Evolutionary conservation across 371 early-diverging fungal genomes (phyloP).

Genomic region (Rhizopus arrhizus): DNA sequence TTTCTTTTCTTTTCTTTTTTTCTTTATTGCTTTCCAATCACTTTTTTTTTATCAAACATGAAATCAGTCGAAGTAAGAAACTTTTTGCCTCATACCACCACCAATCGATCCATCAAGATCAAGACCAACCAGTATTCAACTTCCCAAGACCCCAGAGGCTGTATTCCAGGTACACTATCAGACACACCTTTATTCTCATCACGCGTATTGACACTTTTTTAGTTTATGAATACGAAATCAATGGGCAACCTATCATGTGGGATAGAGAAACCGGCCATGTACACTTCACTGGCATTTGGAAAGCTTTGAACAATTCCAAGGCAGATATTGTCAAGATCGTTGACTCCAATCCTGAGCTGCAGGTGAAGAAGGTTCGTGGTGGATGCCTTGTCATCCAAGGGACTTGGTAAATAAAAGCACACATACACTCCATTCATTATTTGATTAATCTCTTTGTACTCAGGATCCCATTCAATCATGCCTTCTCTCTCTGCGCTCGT

Average conservation of each 20-base stretch:
- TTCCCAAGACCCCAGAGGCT: slow-evolving; percentile 66
- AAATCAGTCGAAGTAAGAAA: slow-evolving; percentile 8
- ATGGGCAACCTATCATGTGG: slow-evolving; percentile 72
- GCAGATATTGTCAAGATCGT: slow-evolving; percentile 71
- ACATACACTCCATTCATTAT: background rate
- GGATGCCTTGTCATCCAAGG: slow-evolving; percentile 75
- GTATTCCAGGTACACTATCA: slow-evolving; percentile 60
- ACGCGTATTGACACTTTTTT: background rate
- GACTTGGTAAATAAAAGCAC: slow-evolving; percentile 50
- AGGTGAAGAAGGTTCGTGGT: slow-evolving; percentile 68
- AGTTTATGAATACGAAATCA: slow-evolving; percentile 69
- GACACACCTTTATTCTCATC: background rate
- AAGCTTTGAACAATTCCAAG: slow-evolving; percentile 70
- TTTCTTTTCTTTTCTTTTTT: slow-evolving; percentile 2
- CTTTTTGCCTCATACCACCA: background rate
- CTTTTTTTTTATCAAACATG: background rate
- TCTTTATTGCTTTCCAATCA: slow-evolving; percentile 1
- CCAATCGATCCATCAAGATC: slow-evolving; percentile 1
- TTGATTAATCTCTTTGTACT: background rate
- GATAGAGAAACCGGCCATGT: slow-evolving; percentile 71
- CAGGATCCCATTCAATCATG: slow-evolving; percentile 66
- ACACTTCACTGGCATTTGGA: slow-evolving; percentile 78
- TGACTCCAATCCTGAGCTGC: slow-evolving; percentile 64
- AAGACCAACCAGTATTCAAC: slow-evolving; percentile 54
- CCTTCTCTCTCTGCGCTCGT: slow-evolving; percentile 55